Conservation (phyloP, 208 protist species). For the Leptomonas pyrrhocoris region DNA sequence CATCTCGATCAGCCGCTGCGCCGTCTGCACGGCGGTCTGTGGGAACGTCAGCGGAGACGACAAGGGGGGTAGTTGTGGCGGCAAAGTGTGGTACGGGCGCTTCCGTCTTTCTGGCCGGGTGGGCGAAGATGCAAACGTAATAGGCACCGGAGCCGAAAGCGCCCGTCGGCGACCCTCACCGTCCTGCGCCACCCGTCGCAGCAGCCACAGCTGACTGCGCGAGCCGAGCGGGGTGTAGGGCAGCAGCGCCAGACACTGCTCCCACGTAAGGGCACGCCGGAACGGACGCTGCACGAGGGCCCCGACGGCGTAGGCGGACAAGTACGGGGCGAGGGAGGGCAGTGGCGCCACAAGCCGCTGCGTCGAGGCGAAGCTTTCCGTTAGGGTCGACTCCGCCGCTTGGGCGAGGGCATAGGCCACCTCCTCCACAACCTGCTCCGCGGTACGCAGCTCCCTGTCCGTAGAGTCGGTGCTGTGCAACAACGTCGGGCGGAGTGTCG, state of each 20-base stretch:
- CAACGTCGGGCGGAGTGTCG: background rate
- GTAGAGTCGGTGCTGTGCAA: background rate
- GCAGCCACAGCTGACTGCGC: conserved; percentile 47
- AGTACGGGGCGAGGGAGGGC: conserved; percentile 45
- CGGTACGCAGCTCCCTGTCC: background rate
- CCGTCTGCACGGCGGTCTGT: conserved; percentile 14
- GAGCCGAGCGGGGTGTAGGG: conserved; percentile 63
- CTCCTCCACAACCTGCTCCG: conserved; percentile 24
- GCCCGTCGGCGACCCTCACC: conserved; percentile 30
- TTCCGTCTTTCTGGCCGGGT: background rate
- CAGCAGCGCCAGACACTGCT: conserved; percentile 64
- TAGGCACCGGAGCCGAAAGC: conserved; percentile 19
- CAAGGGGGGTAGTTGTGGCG: background rate
- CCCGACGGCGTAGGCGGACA: conserved; percentile 53
- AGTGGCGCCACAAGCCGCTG: conserved; percentile 34
- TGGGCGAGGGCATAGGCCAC: conserved; percentile 28
- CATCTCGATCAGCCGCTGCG: conserved; percentile 11
- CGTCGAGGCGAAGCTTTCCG: background rate
- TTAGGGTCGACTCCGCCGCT: conserved; percentile 14
- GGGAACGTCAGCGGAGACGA: conserved; percentile 9
- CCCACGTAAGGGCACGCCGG: conserved; percentile 43
- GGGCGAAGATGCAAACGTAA: background rate
- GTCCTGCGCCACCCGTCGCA: conserved; percentile 60
- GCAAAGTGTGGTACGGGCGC: background rate
- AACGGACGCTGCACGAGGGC: conserved; percentile 48